These are phyloP conservation scores for Trichoderma oligosporum DNA, from an alignment of 2,329 filamentous ascomycete genomes.

Conservation along the genomic window DNA sequence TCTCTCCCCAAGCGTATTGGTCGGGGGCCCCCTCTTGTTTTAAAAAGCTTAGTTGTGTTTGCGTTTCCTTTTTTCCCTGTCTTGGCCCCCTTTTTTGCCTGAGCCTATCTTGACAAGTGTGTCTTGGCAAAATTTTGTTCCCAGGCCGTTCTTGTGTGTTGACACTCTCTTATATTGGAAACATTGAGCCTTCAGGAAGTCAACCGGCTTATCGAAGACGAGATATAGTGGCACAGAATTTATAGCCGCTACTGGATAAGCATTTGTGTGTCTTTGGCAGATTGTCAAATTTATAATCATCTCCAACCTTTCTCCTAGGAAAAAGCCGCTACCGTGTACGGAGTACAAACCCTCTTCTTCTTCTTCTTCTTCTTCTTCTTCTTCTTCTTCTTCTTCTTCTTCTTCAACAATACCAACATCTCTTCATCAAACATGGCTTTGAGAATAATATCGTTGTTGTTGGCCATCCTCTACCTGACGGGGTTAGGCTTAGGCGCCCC, in stretches of 20 bases:
- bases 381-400: no score
- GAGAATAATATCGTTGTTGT: neutral
- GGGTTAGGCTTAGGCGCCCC: constrained; percentile 19
- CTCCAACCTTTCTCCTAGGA: neutral
- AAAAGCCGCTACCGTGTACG: no score
- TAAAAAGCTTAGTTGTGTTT: constrained; percentile 13
- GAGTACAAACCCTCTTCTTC: neutral
- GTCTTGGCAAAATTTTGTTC: neutral
- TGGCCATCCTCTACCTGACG: constrained; percentile 14
- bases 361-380: no score
- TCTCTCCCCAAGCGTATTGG: neutral
- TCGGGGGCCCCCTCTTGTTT: constrained; percentile 3
- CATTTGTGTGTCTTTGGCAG: neutral
- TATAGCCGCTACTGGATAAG: no score
- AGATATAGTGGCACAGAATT: no score
- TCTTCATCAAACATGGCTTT: constrained; percentile 2
- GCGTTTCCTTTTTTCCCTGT: neutral
- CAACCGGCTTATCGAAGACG: no score
- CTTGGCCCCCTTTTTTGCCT: constrained; percentile 2
- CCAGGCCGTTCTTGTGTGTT: no score
- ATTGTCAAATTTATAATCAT: neutral
- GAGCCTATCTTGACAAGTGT: neutral
- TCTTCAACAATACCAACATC: neutral
- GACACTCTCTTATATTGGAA: no score
- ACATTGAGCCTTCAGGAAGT: no score